These are phyloP conservation scores for Biscogniauxia sp. DNA, from an alignment of 2,329 filamentous ascomycete species.

Conservation along the genomic window DNA sequence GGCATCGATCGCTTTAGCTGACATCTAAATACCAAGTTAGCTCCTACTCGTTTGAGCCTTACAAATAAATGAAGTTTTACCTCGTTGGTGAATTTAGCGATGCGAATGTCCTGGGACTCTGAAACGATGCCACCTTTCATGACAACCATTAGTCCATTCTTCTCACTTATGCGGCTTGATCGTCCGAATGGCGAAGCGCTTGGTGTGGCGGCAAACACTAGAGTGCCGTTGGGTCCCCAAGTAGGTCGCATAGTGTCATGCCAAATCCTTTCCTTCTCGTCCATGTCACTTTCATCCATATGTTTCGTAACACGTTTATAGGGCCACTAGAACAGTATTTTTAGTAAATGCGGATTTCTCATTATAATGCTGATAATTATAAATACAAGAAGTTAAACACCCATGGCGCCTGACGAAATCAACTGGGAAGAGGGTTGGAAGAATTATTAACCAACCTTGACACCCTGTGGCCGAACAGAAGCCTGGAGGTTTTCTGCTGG, in stretches of 20 bases:
- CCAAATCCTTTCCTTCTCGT: conserved; percentile 62
- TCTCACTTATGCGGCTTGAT: conserved; percentile 32
- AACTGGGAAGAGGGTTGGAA: conserved; percentile 27
- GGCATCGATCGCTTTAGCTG: conserved; percentile 50
- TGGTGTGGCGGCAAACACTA: conserved; percentile 60
- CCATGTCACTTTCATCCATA: conserved; percentile 60
- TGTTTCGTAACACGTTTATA: conserved; percentile 76
- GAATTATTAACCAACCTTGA: conserved; percentile 72
- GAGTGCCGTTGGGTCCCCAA: conserved; percentile 72
- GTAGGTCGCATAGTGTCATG: conserved; percentile 73
- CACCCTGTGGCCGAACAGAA: conserved; percentile 58
- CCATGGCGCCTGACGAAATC: conserved; percentile 3
- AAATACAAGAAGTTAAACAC: conserved; percentile 15
- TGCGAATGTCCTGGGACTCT: conserved; percentile 62
- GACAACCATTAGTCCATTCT: conserved; percentile 51
- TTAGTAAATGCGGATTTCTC: conserved; percentile 41
- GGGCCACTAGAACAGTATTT: conserved; percentile 67
- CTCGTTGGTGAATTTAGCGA: conserved; percentile 61
- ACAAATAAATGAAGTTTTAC: conserved; percentile 31
- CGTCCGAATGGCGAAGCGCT: conserved; percentile 28
- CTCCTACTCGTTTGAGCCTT: conserved; percentile 7
- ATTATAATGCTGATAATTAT: conserved; percentile 31
- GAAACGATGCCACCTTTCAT: conserved; percentile 58
- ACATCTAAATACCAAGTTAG: conserved; percentile 42
- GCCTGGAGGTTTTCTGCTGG: conserved; percentile 53